Evolutionary conservation across 768 basidiomycete species (phyloP).

Genomic region (Tylopilus rubrobrunneus): DNA sequence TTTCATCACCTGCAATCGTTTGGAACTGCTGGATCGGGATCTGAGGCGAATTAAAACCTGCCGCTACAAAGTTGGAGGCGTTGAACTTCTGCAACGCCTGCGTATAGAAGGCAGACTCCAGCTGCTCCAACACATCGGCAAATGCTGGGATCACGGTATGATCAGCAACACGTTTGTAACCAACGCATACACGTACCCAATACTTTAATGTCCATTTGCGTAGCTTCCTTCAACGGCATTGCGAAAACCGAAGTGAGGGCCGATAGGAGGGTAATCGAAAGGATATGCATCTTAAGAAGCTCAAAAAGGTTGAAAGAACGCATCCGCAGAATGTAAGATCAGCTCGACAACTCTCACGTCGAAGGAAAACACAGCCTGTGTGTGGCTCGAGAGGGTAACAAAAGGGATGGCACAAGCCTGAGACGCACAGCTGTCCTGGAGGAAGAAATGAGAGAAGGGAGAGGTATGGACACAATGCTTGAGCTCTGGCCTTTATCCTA

Average conservation of each 20-base stretch:
- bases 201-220: not conserved
- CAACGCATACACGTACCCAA: not conserved
- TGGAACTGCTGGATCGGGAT: conserved; percentile 60
- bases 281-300: not conserved
- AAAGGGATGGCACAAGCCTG: not conserved
- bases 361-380: not conserved
- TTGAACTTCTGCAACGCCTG: conserved; percentile 52
- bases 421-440: not conserved
- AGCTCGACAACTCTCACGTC: not conserved
- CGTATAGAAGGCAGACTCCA: not conserved
- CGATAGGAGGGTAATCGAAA: not conserved
- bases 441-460: not conserved
- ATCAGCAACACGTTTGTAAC: not conserved
- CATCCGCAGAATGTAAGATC: not conserved
- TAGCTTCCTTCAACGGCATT: not conserved
- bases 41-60: conserved; percentile 53
- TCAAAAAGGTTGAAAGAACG: not conserved
- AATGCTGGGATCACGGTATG: not conserved
- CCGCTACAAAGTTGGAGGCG: conserved; percentile 40
- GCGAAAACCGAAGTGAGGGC: not conserved
- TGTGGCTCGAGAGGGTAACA: not conserved
- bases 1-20: conserved; percentile 58
- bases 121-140: not conserved
- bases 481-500: too few relatives aligned
- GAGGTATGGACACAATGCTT: not conserved